phyloP scores from a whole-genome alignment of 2,329 filamentous ascomycete species.

The Talaromyces rugulosus region DNA sequence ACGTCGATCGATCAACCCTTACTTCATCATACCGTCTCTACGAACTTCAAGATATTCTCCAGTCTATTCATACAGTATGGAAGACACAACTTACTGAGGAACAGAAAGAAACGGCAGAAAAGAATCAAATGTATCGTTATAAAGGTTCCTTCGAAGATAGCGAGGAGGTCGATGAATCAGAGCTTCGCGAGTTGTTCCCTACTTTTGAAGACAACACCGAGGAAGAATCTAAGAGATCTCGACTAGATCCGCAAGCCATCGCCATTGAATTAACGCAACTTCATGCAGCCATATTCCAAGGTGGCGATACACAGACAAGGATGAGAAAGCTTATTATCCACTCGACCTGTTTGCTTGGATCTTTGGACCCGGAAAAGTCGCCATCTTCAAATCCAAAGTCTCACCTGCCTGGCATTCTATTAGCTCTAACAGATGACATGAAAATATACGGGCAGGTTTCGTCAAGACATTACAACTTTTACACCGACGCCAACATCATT shows the following conservation, averaged over 20 bases:
- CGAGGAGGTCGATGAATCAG: conserved; percentile 68
- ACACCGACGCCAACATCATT: conserved; percentile 70
- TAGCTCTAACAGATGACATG: conserved; percentile 61
- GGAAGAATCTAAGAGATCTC: conserved; percentile 26
- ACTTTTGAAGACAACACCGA: conserved; percentile 59
- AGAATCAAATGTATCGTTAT: conserved; percentile 77
- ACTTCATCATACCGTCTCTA: conserved; percentile 45
- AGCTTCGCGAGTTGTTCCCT: conserved; percentile 79
- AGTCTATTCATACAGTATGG: conserved; percentile 76
- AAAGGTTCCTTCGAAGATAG: conserved; percentile 72
- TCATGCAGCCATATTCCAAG: conserved; percentile 48
- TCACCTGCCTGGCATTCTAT: conserved; percentile 62
- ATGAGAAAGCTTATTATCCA: conserved; percentile 33
- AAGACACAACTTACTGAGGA: conserved; percentile 71
- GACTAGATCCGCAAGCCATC: conserved; percentile 48
- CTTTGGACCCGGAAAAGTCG: conserved; percentile 23
- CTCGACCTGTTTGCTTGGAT: conserved; percentile 31
- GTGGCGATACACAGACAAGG: conserved; percentile 23
- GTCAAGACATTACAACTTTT: conserved; percentile 72
- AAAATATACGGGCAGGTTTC: conserved; percentile 43
- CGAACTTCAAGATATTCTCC: conserved; percentile 62
- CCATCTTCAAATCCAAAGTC: conserved; percentile 37
- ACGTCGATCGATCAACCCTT: conserved; percentile 30
- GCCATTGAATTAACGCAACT: conserved; percentile 59
- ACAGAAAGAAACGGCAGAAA: conserved; percentile 67